Evolutionary conservation across 1,139 yeast genomes (phyloP), one percentile per base, ranked within the genome.

Genomic region (Geotrichum restrictum): DNA sequence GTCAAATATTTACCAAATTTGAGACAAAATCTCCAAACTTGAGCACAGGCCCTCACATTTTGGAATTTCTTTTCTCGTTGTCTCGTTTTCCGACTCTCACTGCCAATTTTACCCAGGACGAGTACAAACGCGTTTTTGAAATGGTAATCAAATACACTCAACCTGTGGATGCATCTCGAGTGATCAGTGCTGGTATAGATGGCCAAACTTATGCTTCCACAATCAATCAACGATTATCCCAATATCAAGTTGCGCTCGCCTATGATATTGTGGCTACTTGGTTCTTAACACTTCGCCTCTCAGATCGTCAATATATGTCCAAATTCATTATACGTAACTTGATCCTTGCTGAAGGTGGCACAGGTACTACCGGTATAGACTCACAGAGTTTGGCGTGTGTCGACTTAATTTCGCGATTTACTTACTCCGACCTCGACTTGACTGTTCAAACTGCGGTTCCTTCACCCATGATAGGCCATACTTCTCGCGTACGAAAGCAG

Each of bases 71-170:
- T 54, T 69, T 82, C 58, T 77, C 88, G 0, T 69, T 88, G 42
- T 78, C 86, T 1, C 77, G 83, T 52, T 74, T 85, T 44, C 93
- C 94, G 0, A 69, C 79, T 1, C 69, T 88, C 50, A 83, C 87
- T 0, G 78, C 86, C 0, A 84, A 83, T 60, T 83, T 88, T 63
- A 84, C 88, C 2, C 76, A 77, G 39, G 94, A 85, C 49, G 95
- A 88, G 60, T 85, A 78, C 64, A 84, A 82, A 60, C 74, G 89
- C 48, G 88, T 88, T 0, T 86, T 88, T 71, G 96, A 88, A 0
- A 85, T 88, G 65, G 85, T 91, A 0, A 85, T 87, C 70, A 83
- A 83, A 60, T 84, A 83, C 39, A 39, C 21, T 31, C 45, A 39
- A 21, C 31, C 29, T 27, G 49, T 38, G 27, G 14, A 37, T 29